Conservation (phyloP, 176 grass and related monocot species). For the Miscanthus lutarioriparius region DNA sequence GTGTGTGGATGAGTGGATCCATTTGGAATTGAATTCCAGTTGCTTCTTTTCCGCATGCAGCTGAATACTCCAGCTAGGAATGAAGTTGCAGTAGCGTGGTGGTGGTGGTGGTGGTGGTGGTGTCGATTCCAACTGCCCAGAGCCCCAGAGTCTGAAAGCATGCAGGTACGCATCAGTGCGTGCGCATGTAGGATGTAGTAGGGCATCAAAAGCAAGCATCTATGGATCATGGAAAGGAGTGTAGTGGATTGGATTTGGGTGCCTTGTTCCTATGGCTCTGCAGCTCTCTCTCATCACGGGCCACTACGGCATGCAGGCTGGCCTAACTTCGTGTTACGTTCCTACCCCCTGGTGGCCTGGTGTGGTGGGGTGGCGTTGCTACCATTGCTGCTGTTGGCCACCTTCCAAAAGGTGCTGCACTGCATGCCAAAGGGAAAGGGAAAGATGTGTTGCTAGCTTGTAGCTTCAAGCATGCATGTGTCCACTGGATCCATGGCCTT, state of each 20-base stretch:
- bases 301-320: constrained; percentile 23
- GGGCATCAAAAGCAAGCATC: constrained; percentile 3
- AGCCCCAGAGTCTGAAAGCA: neutral
- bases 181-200: neutral
- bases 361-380: neutral
- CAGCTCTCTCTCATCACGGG: neutral
- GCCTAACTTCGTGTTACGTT: constrained; percentile 31
- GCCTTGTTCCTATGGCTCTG: neutral
- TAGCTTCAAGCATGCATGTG: neutral
- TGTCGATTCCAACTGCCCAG: constrained; percentile 37
- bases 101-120: neutral
- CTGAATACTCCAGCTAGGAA: neutral
- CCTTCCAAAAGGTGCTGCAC: constrained; percentile 16
- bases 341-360: neutral
- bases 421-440: neutral
- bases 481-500: neutral
- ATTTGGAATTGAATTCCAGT: constrained; percentile 40
- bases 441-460: neutral
- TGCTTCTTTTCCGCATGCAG: neutral
- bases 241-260: constrained; percentile 27
- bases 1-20: constrained; percentile 25
- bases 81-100: neutral
- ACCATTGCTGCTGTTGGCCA: constrained; percentile 24
- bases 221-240: neutral
- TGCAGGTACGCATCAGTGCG: neutral